Base-by-base conservation (phyloP, 805 yeast species). In the Metschnikowia gruessii region DNA sequence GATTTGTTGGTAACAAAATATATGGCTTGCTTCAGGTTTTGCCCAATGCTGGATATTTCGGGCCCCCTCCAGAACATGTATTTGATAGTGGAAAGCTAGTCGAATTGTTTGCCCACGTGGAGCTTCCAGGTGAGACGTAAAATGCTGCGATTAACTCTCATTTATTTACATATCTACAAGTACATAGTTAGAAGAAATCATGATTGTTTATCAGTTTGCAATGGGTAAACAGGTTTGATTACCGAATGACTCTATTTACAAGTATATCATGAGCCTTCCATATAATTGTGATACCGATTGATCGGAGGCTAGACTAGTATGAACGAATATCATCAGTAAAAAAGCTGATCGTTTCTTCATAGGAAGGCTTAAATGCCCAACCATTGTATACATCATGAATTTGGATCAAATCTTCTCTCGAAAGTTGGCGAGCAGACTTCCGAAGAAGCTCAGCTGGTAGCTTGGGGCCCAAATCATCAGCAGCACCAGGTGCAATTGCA, bases 291-390 rank as follows among this genome's bases (percentile, higher is more conserved):
- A 33, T 18, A 22, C 11, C 36, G n/a, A 17, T 4, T 16, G 13
- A 5, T 6, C 13, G 7, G 13, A 17, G 36, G 17, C 12, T 29
- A 10, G 11, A 32, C 36, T 32, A 54, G 29, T 48, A 53, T 18
- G 36, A 41, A 16, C 58, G 45, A 3, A 51, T 47, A 19, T 55
- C 58, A 15, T 55, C 58, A 12, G 53, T 34, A 26, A 53, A 43
- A 40, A 55, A 51, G 16, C 31, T 52, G 16, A 55, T 13, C 2
- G 58, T 55, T 32, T 55, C 58, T 19, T 53, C 55, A 37, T 41
- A 46, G 66, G 61, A 46, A 68, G 95, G 97, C 63, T 83, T 89
- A 71, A 90, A 92, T 0, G 97, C 94, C 98, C 97, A 92, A 12
- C 66, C 58, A 35, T 70, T 74, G 59, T 84, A 88, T 2, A 66